Conservation (phyloP, 352 stramenopile species). For the Pythium rhizo-oryzae region DNA sequence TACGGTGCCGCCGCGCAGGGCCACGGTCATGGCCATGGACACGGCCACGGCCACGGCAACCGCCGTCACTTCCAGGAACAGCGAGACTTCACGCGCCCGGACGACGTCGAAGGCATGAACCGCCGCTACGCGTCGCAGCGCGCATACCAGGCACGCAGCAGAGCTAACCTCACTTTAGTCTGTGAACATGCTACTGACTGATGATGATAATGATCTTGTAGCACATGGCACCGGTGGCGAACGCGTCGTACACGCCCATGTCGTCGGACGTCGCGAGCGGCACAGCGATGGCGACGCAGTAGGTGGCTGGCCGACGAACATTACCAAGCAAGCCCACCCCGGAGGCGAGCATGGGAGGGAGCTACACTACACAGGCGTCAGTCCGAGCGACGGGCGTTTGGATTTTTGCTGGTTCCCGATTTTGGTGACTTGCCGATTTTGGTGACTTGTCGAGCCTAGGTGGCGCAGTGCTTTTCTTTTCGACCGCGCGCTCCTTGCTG, state of each 20-base stretch:
- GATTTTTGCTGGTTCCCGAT: constrained; percentile 2
- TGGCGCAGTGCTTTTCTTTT: neutral
- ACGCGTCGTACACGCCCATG: constrained; percentile 69
- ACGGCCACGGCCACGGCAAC: constrained; percentile 29
- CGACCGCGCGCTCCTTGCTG: neutral
- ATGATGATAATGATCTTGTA: constrained; percentile 24
- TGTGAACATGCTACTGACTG: neutral
- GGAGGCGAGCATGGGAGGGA: no score
- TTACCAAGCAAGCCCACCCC: no score
- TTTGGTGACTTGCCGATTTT: constrained; percentile 14
- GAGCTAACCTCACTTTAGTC: neutral
- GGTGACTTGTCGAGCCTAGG: neutral
- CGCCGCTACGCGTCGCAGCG: constrained; percentile 76
- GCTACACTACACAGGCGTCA: neutral
- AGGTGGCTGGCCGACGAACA: constrained; percentile 1
- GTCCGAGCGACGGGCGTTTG: constrained; percentile 2
- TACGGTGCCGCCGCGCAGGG: constrained; percentile 33
- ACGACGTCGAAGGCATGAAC: constrained; percentile 80
- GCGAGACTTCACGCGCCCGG: constrained; percentile 72
- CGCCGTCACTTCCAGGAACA: constrained; percentile 47
- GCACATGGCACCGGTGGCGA: constrained; percentile 72
- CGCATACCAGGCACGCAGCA: constrained; percentile 67
- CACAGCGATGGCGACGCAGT: constrained; percentile 65
- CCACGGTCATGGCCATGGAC: constrained; percentile 3
- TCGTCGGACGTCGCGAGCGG: constrained; percentile 62